These are phyloP conservation scores for Leersia perrieri DNA, from an alignment of 176 grass and related monocot genomes.

Conservation along the genomic window DNA sequence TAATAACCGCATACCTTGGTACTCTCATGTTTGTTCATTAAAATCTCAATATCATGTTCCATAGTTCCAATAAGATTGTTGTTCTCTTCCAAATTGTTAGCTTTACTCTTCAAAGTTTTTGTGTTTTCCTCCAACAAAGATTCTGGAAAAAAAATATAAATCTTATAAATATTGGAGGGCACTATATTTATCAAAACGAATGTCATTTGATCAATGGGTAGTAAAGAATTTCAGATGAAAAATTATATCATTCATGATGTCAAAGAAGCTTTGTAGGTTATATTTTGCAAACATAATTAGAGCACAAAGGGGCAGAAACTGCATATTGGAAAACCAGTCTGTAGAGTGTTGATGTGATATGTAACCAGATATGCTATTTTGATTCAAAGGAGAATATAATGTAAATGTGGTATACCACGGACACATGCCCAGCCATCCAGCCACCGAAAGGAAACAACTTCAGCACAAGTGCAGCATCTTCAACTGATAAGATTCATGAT, in stretches of 20 bases:
- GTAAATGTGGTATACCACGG: no score
- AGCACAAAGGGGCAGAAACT: constrained; percentile 20
- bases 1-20: constrained; percentile 51
- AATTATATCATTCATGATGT: background rate
- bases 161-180: background rate
- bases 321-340: constrained; percentile 1
- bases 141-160: constrained; percentile 38
- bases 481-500: background rate
- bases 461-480: background rate
- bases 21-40: constrained; percentile 43
- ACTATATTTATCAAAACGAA: constrained; percentile 4
- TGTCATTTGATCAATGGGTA: background rate
- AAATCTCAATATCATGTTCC: constrained; percentile 55
- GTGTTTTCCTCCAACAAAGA: constrained; percentile 53
- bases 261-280: constrained; percentile 13
- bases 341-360: background rate
- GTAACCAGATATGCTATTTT: background rate
- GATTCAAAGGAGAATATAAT: background rate
- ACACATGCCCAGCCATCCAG: background rate
- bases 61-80: constrained; percentile 55
- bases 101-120: constrained; percentile 44
- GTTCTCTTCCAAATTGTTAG: constrained; percentile 45
- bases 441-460: background rate
- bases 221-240: background rate
- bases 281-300: background rate